Evolutionary conservation across 1,284 basidiomycete species (phyloP), one percentile per base, ranked within the genome.

Genomic region (Lentinula novae-zelandiae): DNA sequence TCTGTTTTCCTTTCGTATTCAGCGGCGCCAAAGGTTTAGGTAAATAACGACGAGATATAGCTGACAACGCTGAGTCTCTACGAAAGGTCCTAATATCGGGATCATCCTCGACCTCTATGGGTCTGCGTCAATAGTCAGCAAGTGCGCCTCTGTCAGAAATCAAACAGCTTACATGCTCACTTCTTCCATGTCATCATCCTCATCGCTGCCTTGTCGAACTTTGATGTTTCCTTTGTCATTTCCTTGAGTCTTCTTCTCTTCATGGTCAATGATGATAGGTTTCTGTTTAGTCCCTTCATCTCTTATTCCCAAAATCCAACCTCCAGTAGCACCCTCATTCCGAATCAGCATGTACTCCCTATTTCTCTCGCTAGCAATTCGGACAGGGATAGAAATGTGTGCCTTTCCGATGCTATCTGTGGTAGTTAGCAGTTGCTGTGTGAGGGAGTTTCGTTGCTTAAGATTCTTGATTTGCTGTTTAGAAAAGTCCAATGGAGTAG

Each of bases 331-430:
- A 20, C 86, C 85, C 68, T 93, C 89, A 65, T 96, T 96, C 78
- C 96, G 96, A 53, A 98, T 82, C 49, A 99, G 80, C 5, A 98
- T 81, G 72, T 99, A 99, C 73, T 98, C 89, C 69, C 86, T 89
- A 70, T 98, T 98, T 59, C 96, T 79, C 74, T 97, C 94, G 64
- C 94, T 94, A 0, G 96, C 96, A 62, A 99, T 93, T 22, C 96
- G 84, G 27, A 96, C 82, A 31, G 96, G 95, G 55, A 98, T 96
- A 0, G 89, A 88, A 54, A 97, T 83, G 71, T 95, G 86, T 0
- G 94, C 92, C 67, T 89, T 91, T 58, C 95, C 94, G 57, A 99
- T 94, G 65, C 81, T 92, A 75, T 98, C 96, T 2, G 95, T 98
- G 17, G 98, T 96, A 39, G 85, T 86, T 42, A 99, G 78, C n/a